Conservation (phyloP, 2,329 filamentous ascomycete species). For the Lecanicillium sp. region DNA sequence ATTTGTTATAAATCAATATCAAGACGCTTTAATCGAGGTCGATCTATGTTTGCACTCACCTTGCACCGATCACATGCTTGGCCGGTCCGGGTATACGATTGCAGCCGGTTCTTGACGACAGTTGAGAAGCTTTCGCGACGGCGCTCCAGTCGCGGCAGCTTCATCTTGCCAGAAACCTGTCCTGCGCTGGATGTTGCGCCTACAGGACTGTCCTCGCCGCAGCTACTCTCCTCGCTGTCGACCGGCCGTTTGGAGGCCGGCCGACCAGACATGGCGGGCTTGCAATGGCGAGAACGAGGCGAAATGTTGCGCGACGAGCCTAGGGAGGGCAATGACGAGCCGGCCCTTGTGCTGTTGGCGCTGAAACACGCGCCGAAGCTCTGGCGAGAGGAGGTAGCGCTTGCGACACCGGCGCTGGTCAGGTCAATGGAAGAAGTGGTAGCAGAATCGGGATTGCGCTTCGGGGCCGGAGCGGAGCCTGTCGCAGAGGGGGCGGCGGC, state of each 20-base stretch:
- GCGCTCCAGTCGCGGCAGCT: constrained; percentile 40
- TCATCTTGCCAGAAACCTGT: constrained; percentile 29
- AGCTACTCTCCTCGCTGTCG: constrained; percentile 26
- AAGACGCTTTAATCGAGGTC: too few relatives aligned
- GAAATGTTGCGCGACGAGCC: constrained; percentile 4
- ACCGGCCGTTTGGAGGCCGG: constrained; percentile 29
- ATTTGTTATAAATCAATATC: too few relatives aligned
- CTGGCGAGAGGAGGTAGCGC: background rate
- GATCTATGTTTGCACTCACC: too few relatives aligned
- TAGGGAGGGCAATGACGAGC: constrained; percentile 4
- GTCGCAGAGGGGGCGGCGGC: constrained; percentile 1
- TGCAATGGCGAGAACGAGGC: constrained; percentile 2
- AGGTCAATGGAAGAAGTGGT: background rate
- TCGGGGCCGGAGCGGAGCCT: background rate
- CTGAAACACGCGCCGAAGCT: constrained; percentile 7
- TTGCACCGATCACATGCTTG: constrained; percentile 12
- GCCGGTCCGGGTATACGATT: constrained; percentile 49
- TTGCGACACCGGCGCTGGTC: background rate
- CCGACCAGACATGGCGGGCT: constrained; percentile 5
- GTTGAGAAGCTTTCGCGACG: constrained; percentile 43
- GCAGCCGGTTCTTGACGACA: constrained; percentile 46
- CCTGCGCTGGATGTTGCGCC: background rate
- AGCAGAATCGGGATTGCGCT: background rate
- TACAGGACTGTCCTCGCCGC: constrained; percentile 22
- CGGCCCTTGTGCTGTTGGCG: background rate